Evolutionary conservation across 371 early-diverging fungal species (phyloP), one percentile per base, ranked within the genome.

Genomic region (Coemansia sp.): DNA sequence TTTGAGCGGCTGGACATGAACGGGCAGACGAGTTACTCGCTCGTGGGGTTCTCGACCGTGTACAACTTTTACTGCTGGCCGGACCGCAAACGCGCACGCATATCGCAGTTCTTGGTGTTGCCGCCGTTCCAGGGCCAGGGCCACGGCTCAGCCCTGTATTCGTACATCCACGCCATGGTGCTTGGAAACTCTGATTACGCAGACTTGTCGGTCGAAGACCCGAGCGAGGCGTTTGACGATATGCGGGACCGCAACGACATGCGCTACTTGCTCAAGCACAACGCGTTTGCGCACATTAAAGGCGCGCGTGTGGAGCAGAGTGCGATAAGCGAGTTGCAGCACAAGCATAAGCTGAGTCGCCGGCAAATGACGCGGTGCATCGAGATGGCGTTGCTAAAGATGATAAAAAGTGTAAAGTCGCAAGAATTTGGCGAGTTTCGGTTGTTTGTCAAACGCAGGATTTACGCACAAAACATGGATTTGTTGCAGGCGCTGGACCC

Each of bases 101-200:
- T 94, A 57, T 92, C 91, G 89, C 97, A 97, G 84, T 93, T 95
- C 64, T 64, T 97, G 22, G 85, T 97, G 13, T 74, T 97, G 57
- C 95, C 95, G 42, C 92, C 94, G 26, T 94, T 83, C 73, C 95
- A 92, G 71, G 82, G 86, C 45, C 80, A 85, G 61, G 94, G 95
- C 14, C 94, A 94, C 74, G 97, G 95, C 52, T 84, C 90, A 79
- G 82, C 79, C 61, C 72, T 94, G 7, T 95, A 94, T 77, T 79
- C 80, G 39, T 76, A 82, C 5, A 71, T 93, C 8, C 88, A 90
- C 79, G 63, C 83, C n/a, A 56, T 80, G 6, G 86, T 88, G 45
- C 69, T 82, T 18, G 64, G 73, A 1, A 67, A 56, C 18, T 45
- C 62, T 0, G 52, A 65, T 47, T 63, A 64, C 45, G 61, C 57